These are phyloP conservation scores for Scutellaria galericulata DNA, from an alignment of 257 asterid species.

Conservation along the genomic window DNA sequence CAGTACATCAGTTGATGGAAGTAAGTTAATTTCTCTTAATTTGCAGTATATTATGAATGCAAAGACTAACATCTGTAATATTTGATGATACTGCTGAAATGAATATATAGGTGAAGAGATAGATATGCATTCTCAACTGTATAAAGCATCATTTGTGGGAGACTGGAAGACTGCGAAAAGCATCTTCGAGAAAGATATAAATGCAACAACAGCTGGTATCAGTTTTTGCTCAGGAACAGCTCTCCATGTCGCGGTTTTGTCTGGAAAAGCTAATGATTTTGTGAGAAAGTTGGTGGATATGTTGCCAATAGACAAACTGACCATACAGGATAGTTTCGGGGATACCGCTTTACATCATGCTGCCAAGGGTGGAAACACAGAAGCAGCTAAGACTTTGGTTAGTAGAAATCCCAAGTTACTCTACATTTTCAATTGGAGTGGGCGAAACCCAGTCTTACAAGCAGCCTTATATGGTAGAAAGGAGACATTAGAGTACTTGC, in stretches of 20 bases:
- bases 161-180: neutral
- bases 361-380: slow-evolving; percentile 21
- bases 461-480: slow-evolving; percentile 1
- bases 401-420: neutral
- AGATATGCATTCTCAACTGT: neutral
- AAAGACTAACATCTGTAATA: no score
- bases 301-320: neutral
- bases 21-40: no score
- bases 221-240: neutral
- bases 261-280: slow-evolving; percentile 18
- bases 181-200: no score
- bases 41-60: no score
- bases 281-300: neutral
- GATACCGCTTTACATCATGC: slow-evolving; percentile 27
- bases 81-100: no score
- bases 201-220: neutral
- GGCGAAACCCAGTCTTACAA: neutral
- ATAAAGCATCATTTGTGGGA: neutral
- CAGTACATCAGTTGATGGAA: no score
- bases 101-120: no score
- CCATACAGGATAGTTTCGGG: neutral
- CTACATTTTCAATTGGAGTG: neutral
- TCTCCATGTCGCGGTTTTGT: neutral
- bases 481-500: neutral
- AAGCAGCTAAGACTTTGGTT: neutral